Base-by-base conservation (phyloP, 495 filamentous ascomycete genomes). In the Aspergillus biplanus region DNA sequence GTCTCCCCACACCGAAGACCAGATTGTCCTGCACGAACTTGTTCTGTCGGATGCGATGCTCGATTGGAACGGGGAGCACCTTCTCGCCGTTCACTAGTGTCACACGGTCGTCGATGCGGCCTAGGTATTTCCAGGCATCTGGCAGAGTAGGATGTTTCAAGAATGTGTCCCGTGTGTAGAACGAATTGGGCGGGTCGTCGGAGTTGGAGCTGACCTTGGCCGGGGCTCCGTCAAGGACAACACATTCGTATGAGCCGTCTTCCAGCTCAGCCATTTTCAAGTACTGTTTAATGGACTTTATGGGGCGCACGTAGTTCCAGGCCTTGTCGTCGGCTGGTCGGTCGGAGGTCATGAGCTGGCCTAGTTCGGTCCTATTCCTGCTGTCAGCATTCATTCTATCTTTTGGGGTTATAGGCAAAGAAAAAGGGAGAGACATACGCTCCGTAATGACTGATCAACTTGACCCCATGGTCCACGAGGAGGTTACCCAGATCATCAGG, bases 61-160 rank as follows among this genome's bases (percentile, higher is more conserved):
- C 87, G 18, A 89, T 72, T 0, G 84, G 83, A 32, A 84, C 80
- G 4, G 87, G 87, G 61, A 88, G 85, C 35, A 89, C 88, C 60
- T 90, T 89, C 72, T 89, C 87, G 0, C 87, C 87, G n/a, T 87
- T 90, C 16, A 84, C 70, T 11, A 89, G 73, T 0, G 83, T 87
- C 44, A 89, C 75, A 34, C 86, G 82, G 18, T 85, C 80, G 63
- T 89, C 87, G 3, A 83, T 76, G 49, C 87, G 77, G 34, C 77
- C 82, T 46, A 86, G 75, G 67, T 89, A 89, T 53, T 78, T 79
- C 77, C 85, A 89, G 8, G 82, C 81, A 54, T 83, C 77, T 18
- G 65, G 60, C 21, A 83, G 82, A 1, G 61, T 74, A 6, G 79
- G 79, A 66, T 87, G 87, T 56, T 72, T 75, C 65, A 69, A 77